phyloP scores from a whole-genome alignment of 257 asterid species.

The Prunella vulgaris region DNA sequence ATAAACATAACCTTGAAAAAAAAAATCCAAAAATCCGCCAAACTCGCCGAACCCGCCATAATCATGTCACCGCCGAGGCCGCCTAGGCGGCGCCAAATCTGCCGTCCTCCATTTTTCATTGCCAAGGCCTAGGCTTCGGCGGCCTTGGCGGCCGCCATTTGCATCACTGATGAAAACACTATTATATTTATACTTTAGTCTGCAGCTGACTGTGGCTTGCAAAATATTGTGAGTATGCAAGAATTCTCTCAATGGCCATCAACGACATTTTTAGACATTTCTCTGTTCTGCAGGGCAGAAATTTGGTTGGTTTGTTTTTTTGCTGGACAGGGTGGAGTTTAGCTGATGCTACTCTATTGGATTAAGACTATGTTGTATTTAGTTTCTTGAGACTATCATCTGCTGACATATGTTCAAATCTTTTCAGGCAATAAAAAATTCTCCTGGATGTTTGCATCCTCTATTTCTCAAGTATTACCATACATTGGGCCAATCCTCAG shows the following conservation, averaged over 20 bases:
- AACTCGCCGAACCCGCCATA: too few species aligned
- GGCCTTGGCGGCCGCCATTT: too few species aligned
- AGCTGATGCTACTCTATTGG: constrained; percentile 17
- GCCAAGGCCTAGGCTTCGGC: too few species aligned
- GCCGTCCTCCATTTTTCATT: too few species aligned
- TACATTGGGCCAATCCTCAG: constrained; percentile 73
- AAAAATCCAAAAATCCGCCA: too few species aligned
- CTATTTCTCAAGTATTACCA: constrained; percentile 79
- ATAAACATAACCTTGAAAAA: too few species aligned
- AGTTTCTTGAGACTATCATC: constrained; percentile 1
- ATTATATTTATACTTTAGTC: background rate
- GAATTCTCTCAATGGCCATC: background rate
- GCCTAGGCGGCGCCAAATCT: too few species aligned
- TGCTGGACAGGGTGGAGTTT: background rate
- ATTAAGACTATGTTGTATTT: background rate
- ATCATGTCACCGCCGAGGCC: too few species aligned
- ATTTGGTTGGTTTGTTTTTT: background rate
- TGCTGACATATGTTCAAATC: constrained; percentile 10
- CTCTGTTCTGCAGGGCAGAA: background rate
- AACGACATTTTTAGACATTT: background rate
- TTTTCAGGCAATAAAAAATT: constrained; percentile 78
- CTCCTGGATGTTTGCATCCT: constrained; percentile 92
- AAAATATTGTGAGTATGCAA: background rate
- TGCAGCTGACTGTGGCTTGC: background rate
- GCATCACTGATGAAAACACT: background rate